These are phyloP conservation scores for Lipomyces starkeyi DNA, from an alignment of 805 yeast species.

Conservation along the genomic window DNA sequence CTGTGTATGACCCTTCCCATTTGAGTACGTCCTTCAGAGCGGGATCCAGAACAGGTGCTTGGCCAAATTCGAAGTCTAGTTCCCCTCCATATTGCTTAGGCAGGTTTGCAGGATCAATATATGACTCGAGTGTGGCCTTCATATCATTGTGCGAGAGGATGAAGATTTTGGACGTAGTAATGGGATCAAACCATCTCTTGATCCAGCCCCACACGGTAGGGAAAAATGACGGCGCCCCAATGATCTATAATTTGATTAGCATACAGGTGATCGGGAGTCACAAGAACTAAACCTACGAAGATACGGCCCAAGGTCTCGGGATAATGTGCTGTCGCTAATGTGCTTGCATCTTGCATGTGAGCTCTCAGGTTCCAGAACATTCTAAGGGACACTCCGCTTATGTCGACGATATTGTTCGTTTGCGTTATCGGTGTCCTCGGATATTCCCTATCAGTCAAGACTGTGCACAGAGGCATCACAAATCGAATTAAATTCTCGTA, in stretches of 20 bases:
- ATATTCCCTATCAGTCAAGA: conserved; percentile 6
- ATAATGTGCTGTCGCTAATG: conserved; percentile 5
- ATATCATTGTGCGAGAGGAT: conserved; percentile 4
- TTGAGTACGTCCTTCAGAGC: background rate
- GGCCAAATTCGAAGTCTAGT: conserved; percentile 7
- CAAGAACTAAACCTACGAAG: background rate
- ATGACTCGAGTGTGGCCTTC: background rate
- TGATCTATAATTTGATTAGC: background rate
- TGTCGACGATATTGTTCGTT: background rate
- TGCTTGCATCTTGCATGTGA: conserved; percentile 9
- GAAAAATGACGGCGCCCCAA: conserved; percentile 8
- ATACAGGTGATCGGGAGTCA: background rate
- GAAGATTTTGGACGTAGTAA: conserved; percentile 7
- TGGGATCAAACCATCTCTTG: conserved; percentile 9
- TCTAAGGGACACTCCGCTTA: conserved; percentile 3
- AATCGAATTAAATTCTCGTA: conserved; percentile 6
- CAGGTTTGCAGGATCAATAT: conserved; percentile 5
- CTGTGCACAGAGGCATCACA: conserved; percentile 2
- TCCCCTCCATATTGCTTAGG: conserved; percentile 7
- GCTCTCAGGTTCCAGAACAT: conserved; percentile 10
- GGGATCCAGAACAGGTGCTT: background rate
- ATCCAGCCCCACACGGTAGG: conserved; percentile 11
- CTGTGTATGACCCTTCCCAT: conserved; percentile 4
- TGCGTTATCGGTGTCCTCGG: background rate
- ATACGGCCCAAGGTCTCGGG: conserved; percentile 2